Conservation (phyloP, 2,329 filamentous ascomycete genomes). For the Ilyonectria sp. region DNA sequence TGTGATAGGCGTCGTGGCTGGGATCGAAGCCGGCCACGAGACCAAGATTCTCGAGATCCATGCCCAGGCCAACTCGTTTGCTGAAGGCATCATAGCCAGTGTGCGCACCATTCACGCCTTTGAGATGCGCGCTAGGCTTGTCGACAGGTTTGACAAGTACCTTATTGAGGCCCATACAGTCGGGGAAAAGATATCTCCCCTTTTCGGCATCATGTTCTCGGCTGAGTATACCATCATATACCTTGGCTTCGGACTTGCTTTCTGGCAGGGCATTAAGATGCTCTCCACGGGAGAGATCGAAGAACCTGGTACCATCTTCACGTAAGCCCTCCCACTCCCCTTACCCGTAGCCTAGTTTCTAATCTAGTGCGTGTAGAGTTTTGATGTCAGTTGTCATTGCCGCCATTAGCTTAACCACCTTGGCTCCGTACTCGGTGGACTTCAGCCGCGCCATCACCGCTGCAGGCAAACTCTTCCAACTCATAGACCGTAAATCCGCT, state of each 20-base stretch:
- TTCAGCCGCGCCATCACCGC: constrained; percentile 57
- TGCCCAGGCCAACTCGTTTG: constrained; percentile 53
- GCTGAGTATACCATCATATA: constrained; percentile 59
- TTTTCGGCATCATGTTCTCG: constrained; percentile 57
- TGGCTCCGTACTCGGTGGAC: constrained; percentile 56
- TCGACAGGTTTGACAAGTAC: constrained; percentile 57
- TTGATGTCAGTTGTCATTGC: constrained; percentile 58
- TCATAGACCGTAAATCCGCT: constrained; percentile 56
- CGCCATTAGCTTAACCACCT: constrained; percentile 52
- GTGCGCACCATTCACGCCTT: constrained; percentile 61
- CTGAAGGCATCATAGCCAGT: constrained; percentile 56
- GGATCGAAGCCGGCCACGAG: constrained; percentile 49
- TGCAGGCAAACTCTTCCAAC: constrained; percentile 54
- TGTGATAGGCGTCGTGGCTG: constrained; percentile 53
- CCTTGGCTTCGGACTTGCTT: constrained; percentile 59
- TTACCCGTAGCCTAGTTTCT: neutral
- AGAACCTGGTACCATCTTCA: constrained; percentile 57
- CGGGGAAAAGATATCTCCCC: constrained; percentile 56
- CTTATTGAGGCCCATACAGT: constrained; percentile 54
- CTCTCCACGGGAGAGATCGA: constrained; percentile 55
- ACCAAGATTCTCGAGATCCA: constrained; percentile 54
- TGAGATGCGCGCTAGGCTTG: constrained; percentile 56
- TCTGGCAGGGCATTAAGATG: constrained; percentile 62
- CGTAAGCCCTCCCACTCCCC: constrained; percentile 36
- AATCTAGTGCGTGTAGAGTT: constrained; percentile 46